A percentile compares a stretch with the other conserved stretches of the same genome.
These are phyloP conservation scores for Hymenoscyphus occultus DNA, from an alignment of 2,329 filamentous ascomycete genomes.

Conservation along the genomic window DNA sequence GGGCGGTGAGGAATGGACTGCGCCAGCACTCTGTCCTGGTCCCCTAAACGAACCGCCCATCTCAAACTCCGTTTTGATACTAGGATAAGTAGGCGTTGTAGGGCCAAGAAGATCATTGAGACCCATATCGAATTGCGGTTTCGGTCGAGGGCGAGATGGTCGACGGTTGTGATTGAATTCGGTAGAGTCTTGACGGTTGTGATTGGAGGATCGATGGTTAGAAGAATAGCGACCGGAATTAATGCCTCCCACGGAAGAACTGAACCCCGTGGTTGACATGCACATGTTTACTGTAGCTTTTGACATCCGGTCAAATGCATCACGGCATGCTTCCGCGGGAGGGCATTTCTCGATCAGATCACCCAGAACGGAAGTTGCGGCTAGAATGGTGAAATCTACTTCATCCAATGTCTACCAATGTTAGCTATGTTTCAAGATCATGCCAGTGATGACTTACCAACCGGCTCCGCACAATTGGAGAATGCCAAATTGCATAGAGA, in stretches of 20 bases:
- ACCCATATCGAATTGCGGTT: conserved; percentile 36
- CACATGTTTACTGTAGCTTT: conserved; percentile 96
- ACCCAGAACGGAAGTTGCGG: conserved; percentile 86
- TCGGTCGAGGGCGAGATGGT: conserved; percentile 26
- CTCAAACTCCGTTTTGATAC: conserved; percentile 26
- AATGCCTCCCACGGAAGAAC: conserved; percentile 30
- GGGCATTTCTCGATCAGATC: conserved; percentile 94
- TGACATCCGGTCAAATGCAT: conserved; percentile 92
- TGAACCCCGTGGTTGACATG: conserved; percentile 62
- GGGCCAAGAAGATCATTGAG: conserved; percentile 34
- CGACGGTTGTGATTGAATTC: conserved; percentile 21
- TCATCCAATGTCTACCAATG: conserved; percentile 74
- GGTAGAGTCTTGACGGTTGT: not conserved
- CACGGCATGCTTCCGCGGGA: conserved; percentile 88
- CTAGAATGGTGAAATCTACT: conserved; percentile 94
- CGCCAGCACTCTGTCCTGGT: conserved; percentile 3
- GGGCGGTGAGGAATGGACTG: conserved; percentile 14
- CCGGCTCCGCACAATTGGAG: conserved; percentile 78
- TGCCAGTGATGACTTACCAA: conserved; percentile 58
- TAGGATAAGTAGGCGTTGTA: conserved; percentile 7
- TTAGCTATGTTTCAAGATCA: conserved; percentile 16
- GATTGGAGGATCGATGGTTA: conserved; percentile 1
- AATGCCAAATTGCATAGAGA: conserved; percentile 97
- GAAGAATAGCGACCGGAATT: conserved; percentile 24
- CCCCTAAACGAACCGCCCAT: not conserved